Conservation (phyloP, 225 moss, liverwort and hornwort genomes). For the Pseudisothecium myosuroides region DNA sequence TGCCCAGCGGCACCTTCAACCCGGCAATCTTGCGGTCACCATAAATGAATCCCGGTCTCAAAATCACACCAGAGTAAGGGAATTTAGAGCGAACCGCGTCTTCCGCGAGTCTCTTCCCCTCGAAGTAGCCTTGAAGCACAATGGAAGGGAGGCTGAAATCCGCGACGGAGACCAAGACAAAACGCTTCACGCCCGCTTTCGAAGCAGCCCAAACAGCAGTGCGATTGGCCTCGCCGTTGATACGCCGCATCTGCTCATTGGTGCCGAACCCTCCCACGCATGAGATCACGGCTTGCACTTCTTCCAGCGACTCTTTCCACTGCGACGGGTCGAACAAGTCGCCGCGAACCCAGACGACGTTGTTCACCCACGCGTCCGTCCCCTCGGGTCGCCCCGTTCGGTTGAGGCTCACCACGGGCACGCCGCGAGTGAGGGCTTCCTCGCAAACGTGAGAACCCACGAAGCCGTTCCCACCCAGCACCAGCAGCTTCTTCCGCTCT, state of each 20-base stretch:
- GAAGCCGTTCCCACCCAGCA: constrained; percentile 80
- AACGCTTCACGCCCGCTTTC: constrained; percentile 35
- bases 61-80: constrained; percentile 43
- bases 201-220: constrained; percentile 37
- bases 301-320: constrained; percentile 49
- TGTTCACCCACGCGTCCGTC: constrained; percentile 45
- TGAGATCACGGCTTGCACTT: constrained; percentile 65
- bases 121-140: constrained; percentile 37
- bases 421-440: constrained; percentile 61
- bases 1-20: constrained; percentile 21
- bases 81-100: constrained; percentile 34
- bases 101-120: constrained; percentile 41
- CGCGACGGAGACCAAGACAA: constrained; percentile 32
- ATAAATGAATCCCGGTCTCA: constrained; percentile 38
- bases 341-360: constrained; percentile 71
- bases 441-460: constrained; percentile 76
- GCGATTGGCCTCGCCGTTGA: constrained; percentile 49
- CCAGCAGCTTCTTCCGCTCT: constrained; percentile 56
- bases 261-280: constrained; percentile 51
- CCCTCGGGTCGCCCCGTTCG: constrained; percentile 55
- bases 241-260: constrained; percentile 46
- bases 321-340: constrained; percentile 48
- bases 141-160: constrained; percentile 36
- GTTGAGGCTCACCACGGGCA: constrained; percentile 68
- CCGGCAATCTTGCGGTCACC: constrained; percentile 34